These are phyloP conservation scores for Exophiala sideris DNA, from an alignment of 2,329 filamentous ascomycete genomes.

Conservation along the genomic window DNA sequence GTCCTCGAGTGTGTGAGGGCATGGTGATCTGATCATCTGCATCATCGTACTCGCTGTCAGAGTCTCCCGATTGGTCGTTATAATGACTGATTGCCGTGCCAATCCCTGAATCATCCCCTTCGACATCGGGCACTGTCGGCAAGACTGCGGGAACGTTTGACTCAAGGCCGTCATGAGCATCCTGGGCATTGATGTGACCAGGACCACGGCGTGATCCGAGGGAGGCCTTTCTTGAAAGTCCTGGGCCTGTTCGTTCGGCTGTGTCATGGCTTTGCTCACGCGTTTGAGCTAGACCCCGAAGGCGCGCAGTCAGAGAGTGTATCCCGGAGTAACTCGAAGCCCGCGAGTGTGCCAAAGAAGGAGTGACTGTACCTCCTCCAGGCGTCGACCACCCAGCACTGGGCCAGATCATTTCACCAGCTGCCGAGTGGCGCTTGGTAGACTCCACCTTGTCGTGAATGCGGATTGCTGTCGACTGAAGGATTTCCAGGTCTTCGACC, in stretches of 20 bases:
- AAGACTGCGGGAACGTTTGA: slow-evolving; percentile 23
- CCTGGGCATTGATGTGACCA: slow-evolving; percentile 34
- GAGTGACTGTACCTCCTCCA: slow-evolving; percentile 22
- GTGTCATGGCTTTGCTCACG: slow-evolving; percentile 35
- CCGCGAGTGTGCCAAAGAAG: slow-evolving; percentile 32
- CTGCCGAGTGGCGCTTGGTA: slow-evolving; percentile 24
- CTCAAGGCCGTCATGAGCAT: slow-evolving; percentile 28
- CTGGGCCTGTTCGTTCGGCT: slow-evolving; percentile 31
- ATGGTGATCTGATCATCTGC: slow-evolving; percentile 19
- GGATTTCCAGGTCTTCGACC: slow-evolving; percentile 61
- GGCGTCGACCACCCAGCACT: slow-evolving; percentile 10
- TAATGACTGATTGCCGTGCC: slow-evolving; percentile 32
- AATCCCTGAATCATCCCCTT: slow-evolving; percentile 32
- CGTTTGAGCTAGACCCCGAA: slow-evolving; percentile 40
- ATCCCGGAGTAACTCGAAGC: slow-evolving; percentile 31
- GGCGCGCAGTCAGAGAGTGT: slow-evolving; percentile 37
- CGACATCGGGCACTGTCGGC: slow-evolving; percentile 20
- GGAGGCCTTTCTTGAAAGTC: slow-evolving; percentile 37
- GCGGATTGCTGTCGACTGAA: slow-evolving; percentile 60
- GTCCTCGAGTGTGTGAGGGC: slow-evolving; percentile 9
- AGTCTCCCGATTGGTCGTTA: slow-evolving; percentile 36
- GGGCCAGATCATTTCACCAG: slow-evolving; percentile 10
- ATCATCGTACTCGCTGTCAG: slow-evolving; percentile 14
- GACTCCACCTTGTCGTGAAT: slow-evolving; percentile 49
- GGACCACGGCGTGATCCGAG: slow-evolving; percentile 41